Evolutionary conservation across 345 rosid species (phyloP).

Genomic region (Pistacia integerrima): DNA sequence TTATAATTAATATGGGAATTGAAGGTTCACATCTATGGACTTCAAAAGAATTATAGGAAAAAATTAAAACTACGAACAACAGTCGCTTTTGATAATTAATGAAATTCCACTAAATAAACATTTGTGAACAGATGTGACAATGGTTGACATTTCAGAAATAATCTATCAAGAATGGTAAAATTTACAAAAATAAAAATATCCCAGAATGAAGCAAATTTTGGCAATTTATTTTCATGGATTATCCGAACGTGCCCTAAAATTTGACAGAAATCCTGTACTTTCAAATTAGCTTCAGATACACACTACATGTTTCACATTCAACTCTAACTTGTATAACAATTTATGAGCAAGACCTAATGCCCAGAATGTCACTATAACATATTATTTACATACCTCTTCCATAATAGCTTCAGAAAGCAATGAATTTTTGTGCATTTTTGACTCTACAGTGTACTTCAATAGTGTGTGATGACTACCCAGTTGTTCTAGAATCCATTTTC

Average conservation of each 20-base stretch:
- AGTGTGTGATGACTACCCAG: conserved; percentile 88
- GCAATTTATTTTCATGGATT: background rate
- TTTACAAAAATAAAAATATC: background rate
- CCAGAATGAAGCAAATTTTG: background rate
- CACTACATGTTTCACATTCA: background rate
- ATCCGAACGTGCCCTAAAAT: background rate
- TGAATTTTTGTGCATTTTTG: conserved; percentile 84
- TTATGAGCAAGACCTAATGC: background rate
- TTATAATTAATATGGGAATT: background rate
- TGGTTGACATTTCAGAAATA: background rate
- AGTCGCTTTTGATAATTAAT: background rate
- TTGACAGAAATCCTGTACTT: background rate
- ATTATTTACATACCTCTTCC: conserved; percentile 76
- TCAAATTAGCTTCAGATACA: background rate
- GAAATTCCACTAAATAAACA: background rate
- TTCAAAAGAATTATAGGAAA: background rate
- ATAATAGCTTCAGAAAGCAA: conserved; percentile 95
- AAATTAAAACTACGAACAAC: background rate
- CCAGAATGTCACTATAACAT: background rate
- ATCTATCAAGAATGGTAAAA: background rate
- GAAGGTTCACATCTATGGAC: background rate
- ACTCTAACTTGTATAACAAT: too few species aligned
- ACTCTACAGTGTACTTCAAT: conserved; percentile 84
- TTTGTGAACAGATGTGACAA: conserved; percentile 1
- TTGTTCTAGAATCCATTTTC: conserved; percentile 94